Percentiles rank a stretch among this genome's conserved stretches.
Conservation (phyloP, 106 monocot genomes). For the Acorus gramineus region DNA sequence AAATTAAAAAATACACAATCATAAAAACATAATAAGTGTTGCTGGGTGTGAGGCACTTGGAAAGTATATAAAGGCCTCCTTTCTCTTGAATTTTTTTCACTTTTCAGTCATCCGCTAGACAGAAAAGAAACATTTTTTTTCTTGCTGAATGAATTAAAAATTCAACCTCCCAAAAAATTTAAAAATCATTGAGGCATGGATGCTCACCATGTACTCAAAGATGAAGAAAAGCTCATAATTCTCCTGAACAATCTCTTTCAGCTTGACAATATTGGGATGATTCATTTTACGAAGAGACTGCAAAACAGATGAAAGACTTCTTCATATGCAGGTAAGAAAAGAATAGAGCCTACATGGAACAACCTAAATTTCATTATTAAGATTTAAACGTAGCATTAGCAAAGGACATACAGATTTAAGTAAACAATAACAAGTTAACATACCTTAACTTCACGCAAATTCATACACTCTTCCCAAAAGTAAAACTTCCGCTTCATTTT, state of each 20-base stretch:
- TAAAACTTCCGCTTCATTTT: constrained; percentile 86
- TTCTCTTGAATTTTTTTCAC: too few relatives aligned
- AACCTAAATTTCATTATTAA: too few relatives aligned
- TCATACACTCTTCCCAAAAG: constrained; percentile 67
- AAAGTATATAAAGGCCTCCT: too few relatives aligned
- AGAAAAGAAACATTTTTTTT: too few relatives aligned
- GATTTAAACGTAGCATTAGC: too few relatives aligned
- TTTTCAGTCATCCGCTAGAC: too few relatives aligned
- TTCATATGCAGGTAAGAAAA: constrained; percentile 4
- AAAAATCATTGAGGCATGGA: not conserved
- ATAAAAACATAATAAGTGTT: too few relatives aligned
- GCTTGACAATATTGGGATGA: constrained; percentile 66
- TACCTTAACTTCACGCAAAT: constrained; percentile 78
- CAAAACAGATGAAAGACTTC: constrained; percentile 7
- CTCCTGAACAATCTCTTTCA: constrained; percentile 62
- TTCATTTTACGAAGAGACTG: constrained; percentile 57
- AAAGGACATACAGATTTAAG: not conserved
- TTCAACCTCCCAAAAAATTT: not conserved
- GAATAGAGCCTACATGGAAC: not conserved
- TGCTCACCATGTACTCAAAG: constrained; percentile 69
- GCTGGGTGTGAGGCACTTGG: too few relatives aligned
- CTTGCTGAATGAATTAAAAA: not conserved
- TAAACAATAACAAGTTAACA: not conserved
- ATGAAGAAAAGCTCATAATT: constrained; percentile 67
- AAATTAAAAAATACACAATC: too few relatives aligned